A percentile compares a stretch with the other conserved stretches of the same genome.
Evolutionary conservation across 148 eudicot genomes (phyloP).

Genomic region (Limonium bicolor): DNA sequence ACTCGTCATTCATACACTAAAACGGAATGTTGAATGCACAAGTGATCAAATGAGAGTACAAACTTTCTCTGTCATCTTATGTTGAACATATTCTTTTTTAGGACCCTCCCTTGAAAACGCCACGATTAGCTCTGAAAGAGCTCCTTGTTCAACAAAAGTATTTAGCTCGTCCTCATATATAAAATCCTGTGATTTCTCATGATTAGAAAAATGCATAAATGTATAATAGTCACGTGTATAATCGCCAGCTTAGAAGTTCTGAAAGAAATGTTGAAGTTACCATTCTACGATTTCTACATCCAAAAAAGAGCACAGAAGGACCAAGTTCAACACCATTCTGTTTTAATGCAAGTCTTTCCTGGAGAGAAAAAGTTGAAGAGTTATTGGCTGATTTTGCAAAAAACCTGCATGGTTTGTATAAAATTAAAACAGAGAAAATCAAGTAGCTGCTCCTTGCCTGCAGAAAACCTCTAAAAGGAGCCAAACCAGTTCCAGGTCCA

Average conservation of each 20-base stretch:
- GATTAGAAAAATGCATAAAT: too few species aligned
- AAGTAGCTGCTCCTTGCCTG: constrained; percentile 36
- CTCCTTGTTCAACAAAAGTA: constrained; percentile 54
- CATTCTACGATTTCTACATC: constrained; percentile 83
- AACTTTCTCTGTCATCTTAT: constrained; percentile 73
- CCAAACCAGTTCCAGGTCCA: constrained; percentile 93
- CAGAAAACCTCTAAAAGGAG: constrained; percentile 84
- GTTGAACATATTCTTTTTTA: constrained; percentile 78
- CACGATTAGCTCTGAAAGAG: constrained; percentile 53
- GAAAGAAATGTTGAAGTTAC: constrained; percentile 18
- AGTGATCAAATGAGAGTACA: constrained; percentile 1
- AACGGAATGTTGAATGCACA: neutral
- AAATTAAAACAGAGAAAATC: too few species aligned
- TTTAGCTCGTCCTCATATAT: constrained; percentile 73
- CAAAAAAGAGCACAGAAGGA: constrained; percentile 65
- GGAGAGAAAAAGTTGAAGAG: constrained; percentile 11
- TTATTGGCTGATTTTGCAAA: too few species aligned
- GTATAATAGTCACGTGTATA: too few species aligned
- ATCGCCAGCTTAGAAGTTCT: too few species aligned
- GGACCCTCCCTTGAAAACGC: constrained; percentile 86
- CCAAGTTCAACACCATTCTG: constrained; percentile 61
- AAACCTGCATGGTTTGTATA: too few species aligned
- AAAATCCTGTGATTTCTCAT: constrained; percentile 64
- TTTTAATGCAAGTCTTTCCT: constrained; percentile 77
- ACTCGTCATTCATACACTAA: neutral